phyloP scores from a whole-genome alignment of 2,329 filamentous ascomycete genomes.

The Pleochaeta shiraiana region DNA sequence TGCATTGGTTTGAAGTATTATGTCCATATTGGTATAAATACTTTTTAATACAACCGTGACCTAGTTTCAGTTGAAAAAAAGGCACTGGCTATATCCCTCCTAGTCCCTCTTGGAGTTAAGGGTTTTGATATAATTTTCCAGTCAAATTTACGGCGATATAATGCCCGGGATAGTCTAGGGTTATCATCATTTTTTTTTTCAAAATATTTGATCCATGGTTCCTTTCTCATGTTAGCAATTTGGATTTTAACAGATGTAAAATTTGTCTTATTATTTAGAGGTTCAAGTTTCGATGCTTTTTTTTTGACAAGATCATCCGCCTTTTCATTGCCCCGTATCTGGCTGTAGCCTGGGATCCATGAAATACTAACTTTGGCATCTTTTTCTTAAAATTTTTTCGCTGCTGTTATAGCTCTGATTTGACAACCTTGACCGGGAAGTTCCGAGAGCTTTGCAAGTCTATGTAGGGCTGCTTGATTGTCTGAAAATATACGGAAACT shows the following conservation, averaged over 20 bases:
- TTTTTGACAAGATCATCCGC: not conserved
- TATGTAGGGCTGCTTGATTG: not conserved
- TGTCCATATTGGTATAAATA: not conserved
- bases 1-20: not conserved
- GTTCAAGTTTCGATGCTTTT: not conserved
- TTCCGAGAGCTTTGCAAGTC: not conserved
- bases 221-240: not conserved
- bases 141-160: not conserved
- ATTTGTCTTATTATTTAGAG: not conserved
- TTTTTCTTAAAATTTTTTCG: not conserved
- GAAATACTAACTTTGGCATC: not conserved
- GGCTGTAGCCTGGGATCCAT: not conserved
- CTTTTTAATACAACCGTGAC: not conserved
- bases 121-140: not conserved
- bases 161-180: not conserved
- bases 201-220: not conserved
- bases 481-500: not conserved
- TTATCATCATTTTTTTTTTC: not conserved
- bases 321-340: not conserved
- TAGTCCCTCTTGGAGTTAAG: not conserved
- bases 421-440: conserved; percentile 1
- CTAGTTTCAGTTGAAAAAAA: conserved; percentile 2
- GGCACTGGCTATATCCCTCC: not conserved
- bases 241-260: not conserved
- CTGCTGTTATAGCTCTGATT: not conserved